Evolutionary conservation across 192 early-diverging fungal species (phyloP), one percentile per base, ranked within the genome.

Genomic region (Gaertneriomyces semiglobifer): DNA sequence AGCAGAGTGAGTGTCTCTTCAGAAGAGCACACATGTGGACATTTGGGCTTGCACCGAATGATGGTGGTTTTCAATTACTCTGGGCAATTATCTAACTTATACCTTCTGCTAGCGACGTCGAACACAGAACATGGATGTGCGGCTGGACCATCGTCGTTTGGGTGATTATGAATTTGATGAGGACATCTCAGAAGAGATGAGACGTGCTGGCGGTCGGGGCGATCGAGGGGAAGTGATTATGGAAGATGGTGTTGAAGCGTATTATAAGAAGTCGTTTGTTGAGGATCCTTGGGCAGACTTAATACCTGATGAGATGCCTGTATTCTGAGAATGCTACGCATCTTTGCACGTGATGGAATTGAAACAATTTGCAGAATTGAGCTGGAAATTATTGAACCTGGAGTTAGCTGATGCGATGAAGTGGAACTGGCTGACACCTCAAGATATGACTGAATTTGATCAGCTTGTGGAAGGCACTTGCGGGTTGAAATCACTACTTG

Each of bases 221-320:
- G 68, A 61, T 14, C 68, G 68, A 8, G 67, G 59, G 0, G 39
- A 16, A 8, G 44, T 38, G 25, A 38, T 58, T 3, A 43, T 40
- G 12, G 60, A 39, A 6, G 60, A 70, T 44, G 68, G 68, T 12
- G 60, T 70, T 19, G 68, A 70, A 55, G 68, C 60, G 41, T 70
- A 55, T 44, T 70, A 62, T 61, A 70, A 70, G 52, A 70, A 70
- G 39, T 55, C 60, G 39, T 70, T 70, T 46, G 41, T 46, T 5
- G 68, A 70, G 42, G 68, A 70, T 44, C 68, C 68, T 1, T 70
- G 68, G 68, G 68, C 68, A 50, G 60, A 70, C 41, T 39, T 70
- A 8, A 43, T 61, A 53, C 14, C 59, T 7, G 51, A 70, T n/a
- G 68, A 70, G 43, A 39, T 38, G 19, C 60, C 58, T 11, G 59